Percentiles rank a stretch among this genome's conserved stretches.
phyloP scores from a whole-genome alignment of 148 eudicot genomes.

The Oxyria digyna region DNA sequence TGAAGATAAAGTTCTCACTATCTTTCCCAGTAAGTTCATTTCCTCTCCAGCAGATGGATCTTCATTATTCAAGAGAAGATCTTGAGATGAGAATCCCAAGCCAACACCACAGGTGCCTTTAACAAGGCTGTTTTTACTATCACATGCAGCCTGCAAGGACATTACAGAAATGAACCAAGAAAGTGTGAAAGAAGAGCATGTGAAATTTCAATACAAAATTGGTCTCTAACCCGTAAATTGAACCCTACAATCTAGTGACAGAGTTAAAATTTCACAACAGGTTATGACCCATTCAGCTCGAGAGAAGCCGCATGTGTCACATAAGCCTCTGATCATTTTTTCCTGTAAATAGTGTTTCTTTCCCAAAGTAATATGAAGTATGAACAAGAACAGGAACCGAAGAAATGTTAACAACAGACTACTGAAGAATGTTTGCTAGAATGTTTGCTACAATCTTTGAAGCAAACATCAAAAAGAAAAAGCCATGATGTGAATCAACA shows the following conservation, averaged over 20 bases:
- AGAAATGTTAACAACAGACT: not conserved
- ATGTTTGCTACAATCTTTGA: not conserved
- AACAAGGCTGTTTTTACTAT: constrained; percentile 60
- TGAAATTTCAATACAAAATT: not conserved
- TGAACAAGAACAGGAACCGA: not conserved
- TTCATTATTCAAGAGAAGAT: constrained; percentile 54
- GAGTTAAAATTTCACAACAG: not conserved
- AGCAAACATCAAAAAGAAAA: not conserved
- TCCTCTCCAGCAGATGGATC: constrained; percentile 36
- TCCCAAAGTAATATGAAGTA: not conserved
- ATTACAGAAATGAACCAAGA: constrained; percentile 11
- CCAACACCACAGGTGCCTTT: constrained; percentile 96
- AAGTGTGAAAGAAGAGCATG: not conserved
- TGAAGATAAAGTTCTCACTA: constrained; percentile 39
- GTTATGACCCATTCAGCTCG: not conserved
- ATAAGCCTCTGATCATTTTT: not conserved
- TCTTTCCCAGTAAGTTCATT: constrained; percentile 44
- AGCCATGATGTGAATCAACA: not conserved
- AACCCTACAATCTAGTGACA: not conserved
- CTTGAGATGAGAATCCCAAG: constrained; percentile 77
- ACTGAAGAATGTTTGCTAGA: not conserved
- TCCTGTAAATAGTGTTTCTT: not conserved
- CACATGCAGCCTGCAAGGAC: constrained; percentile 51
- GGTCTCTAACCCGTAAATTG: not conserved
- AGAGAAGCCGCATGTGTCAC: not conserved